Evolutionary conservation across 2,329 filamentous ascomycete genomes (phyloP), one percentile per base, ranked within the genome.

Genomic region (Camillea tinctor): DNA sequence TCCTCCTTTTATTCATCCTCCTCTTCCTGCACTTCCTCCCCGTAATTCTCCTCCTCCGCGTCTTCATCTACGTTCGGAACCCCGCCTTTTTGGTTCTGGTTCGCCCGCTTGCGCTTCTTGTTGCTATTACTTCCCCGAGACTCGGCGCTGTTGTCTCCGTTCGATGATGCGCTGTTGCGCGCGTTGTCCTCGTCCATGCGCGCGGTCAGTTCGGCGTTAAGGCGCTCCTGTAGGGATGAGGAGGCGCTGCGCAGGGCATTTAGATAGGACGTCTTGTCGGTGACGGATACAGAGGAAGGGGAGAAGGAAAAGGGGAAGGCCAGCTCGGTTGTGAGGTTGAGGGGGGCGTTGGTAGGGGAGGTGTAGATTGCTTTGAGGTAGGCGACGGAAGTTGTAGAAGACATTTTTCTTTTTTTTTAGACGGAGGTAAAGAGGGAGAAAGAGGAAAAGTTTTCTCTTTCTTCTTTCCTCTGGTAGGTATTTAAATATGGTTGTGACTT

Each of bases 31-130:
- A 88, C 84, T 73, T 96, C 92, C 74, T 96, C 93, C 53, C 92
- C 93, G 72, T 97, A 96, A 71, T 93, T 90, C 69, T 91, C 86
- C 71, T 92, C 90, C 71, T 88, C 86, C 63, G 83, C 82, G 11
- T 74, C 79, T 61, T 88, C 85, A 61, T 86, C 81, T 9, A 79
- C 69, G 26, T 8, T 24, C 40, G 9, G 26, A 11, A 30, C 24
- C 24, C 4, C 26, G 26, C 2, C 26, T 7, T n/a, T 3, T 50
- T 54, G n/a, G 49, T 62, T 75, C 75, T 64, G 55, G 23, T 60
- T 63, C 20, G 21, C 56, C 23, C 52, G 23, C 50, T 52, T 23
- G 40, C 60, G 24, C n/a, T 15, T 19, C 44, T 15, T 17, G 17
- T 55, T 50, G 19, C 26, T 19, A 26, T 19, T 1, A 19, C 40